These are phyloP conservation scores for Candida mattraensis DNA, from an alignment of 805 yeast genomes.

Conservation along the genomic window DNA sequence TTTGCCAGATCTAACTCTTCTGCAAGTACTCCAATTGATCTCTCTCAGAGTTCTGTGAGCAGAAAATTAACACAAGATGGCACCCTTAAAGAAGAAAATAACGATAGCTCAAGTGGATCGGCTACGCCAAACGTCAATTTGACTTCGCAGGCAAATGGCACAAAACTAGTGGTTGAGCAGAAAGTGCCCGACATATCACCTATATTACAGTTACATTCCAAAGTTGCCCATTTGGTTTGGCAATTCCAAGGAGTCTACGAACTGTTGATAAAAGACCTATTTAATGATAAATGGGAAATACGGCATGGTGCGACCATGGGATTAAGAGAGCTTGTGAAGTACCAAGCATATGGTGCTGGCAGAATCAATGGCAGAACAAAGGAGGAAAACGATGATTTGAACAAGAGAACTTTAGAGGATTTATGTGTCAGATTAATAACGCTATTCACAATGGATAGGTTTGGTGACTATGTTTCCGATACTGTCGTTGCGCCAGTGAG, in stretches of 20 bases:
- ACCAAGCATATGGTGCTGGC: conserved; percentile 86
- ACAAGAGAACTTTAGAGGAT: conserved; percentile 77
- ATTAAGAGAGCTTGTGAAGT: conserved; percentile 76
- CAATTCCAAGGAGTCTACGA: conserved; percentile 93
- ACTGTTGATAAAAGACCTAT: conserved; percentile 71
- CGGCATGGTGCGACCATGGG: conserved; percentile 97
- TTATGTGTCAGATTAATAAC: conserved; percentile 82
- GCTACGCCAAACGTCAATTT: conserved; percentile 42
- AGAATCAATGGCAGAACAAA: conserved; percentile 63
- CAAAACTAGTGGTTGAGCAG: conserved; percentile 82
- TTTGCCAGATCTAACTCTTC: conserved; percentile 54
- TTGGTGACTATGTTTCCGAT: conserved; percentile 96
- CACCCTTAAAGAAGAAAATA: conserved; percentile 25
- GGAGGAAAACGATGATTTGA: conserved; percentile 64
- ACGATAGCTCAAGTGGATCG: conserved; percentile 21
- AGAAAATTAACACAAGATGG: conserved; percentile 48
- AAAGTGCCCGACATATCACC: conserved; percentile 64
- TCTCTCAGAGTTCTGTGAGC: conserved; percentile 70
- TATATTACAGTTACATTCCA: conserved; percentile 66
- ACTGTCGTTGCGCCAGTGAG: conserved; percentile 98
- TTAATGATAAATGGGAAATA: conserved; percentile 87
- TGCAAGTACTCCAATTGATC: conserved; percentile 55
- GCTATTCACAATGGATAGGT: conserved; percentile 86
- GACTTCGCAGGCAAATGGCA: conserved; percentile 77
- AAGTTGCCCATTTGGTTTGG: conserved; percentile 80